Base-by-base conservation (phyloP, 805 yeast species). In the Pichia cephalocereana region DNA sequence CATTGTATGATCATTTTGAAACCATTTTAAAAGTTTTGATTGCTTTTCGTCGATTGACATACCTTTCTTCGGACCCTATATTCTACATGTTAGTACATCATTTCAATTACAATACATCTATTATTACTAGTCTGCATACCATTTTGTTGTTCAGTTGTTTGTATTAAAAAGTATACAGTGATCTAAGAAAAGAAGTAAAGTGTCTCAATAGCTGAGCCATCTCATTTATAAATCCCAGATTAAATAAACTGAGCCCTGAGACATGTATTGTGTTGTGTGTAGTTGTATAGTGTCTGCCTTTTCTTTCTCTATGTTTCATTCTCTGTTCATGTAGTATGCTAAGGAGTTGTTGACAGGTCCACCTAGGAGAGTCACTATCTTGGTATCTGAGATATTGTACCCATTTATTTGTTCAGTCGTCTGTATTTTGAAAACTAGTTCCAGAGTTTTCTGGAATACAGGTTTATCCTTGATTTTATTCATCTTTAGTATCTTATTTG, bases 31-130 rank as follows among this genome's bases (percentile, higher is more conserved):
- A 6, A 74, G 55, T 27, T 62, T 67, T 0, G 52, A 44, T 41
- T 66, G 66, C 51, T 74, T 74, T 45, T 72, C 74, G 30, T 72
- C 76, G 7, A 62, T 49, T 2, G 69, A 64, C 27, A 67, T 9
- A 7, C 61, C 62, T 34, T 42, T 52, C 18, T 50, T 54, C 27
- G 54, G 56, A 18, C 59, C 50, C 61, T 19, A 19, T 59, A n/a
- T 27, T 27, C 8, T 18, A 8, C 19, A 30, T 39, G 49, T 50
- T 46, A 46, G 48, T 46, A 41, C 4, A 19, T 19, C 23, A 19
- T 19, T 19, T 3, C 23, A 19, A 19, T 19, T 19, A 19, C 23
- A 19, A 19, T 2, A 19, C 23, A 4, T 19, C 23, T 19, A 19
- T 19, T 19, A 19, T 4, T 19, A 19, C 23, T 19, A 19, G 23